Base-by-base conservation (phyloP, 1,284 basidiomycete species). In the Anthracocystis setariae region DNA sequence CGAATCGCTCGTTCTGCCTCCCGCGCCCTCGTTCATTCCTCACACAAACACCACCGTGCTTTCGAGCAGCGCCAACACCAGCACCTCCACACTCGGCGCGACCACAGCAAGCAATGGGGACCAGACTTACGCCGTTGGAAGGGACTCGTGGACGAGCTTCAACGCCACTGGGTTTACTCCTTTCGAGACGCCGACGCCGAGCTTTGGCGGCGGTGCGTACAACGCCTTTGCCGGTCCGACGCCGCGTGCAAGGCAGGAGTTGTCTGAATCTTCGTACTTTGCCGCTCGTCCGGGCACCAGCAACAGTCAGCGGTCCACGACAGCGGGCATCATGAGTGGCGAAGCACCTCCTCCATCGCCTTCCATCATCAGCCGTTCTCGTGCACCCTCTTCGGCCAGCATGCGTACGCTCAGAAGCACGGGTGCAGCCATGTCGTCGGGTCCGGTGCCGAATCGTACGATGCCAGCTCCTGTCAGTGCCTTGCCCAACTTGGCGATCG, bases 271-370 rank as follows among this genome's bases (percentile, higher is more conserved):
- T 3, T 78, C 77, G 8, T 79, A 79, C 71, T 79, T 79, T 47
- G 48, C 64, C 17, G 62, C 68, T 35, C 63, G 69, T 23, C 64
- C 69, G 32, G 59, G 54, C 46, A 60, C 62, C 32, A 63, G 57
- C 55, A 56, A 50, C 58, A 65, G 39, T 46, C 44, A 37, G 9
- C 64, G 49, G 2, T 51, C 67, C 2, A 47, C 58, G 7, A 57
- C 39, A 1, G 46, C 52, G 0, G 64, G 51, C 15, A 50, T 42
- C 9, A 67, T 57, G 59, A 64, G 56, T 48, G 62, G 64, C n/a
- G 58, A 63, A 25, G 71, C 48, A 8, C 76, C 78, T 7, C 78
- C 78, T 23, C 78, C 78, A n/a, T 79, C 77, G 29, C 78, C 78
- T 0, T 79, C 77, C 8, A 73, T 80, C 45, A 80, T 80, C 67